Conservation (phyloP, 495 filamentous ascomycete genomes). For the Viridothelium virens region DNA sequence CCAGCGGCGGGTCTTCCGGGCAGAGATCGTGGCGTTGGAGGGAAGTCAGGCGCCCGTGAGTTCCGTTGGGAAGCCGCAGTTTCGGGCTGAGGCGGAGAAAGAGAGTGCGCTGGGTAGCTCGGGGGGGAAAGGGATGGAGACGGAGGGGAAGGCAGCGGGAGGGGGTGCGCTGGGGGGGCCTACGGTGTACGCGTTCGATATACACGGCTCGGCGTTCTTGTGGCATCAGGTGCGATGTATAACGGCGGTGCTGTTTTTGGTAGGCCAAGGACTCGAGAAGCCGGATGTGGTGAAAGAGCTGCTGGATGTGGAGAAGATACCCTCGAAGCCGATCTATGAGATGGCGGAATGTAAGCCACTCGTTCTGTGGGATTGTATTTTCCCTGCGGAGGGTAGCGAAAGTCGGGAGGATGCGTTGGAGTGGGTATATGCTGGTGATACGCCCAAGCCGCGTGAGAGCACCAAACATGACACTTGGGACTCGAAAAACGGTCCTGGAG, state of each 20-base stretch:
- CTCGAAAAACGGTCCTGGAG: constrained; percentile 54
- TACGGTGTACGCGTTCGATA: constrained; percentile 74
- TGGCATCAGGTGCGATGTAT: constrained; percentile 98
- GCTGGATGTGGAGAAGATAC: constrained; percentile 60
- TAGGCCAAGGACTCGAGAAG: constrained; percentile 82
- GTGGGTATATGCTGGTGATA: constrained; percentile 69
- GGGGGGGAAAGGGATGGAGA: neutral
- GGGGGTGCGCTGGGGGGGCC: constrained; percentile 35
- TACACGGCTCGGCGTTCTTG: constrained; percentile 87
- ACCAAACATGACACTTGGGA: constrained; percentile 33
- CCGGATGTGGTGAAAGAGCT: constrained; percentile 63
- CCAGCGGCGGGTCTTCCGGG: constrained; percentile 62
- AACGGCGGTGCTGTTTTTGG: constrained; percentile 73
- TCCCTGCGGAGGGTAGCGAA: constrained; percentile 48
- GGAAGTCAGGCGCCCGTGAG: constrained; percentile 16
- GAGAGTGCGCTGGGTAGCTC: neutral
- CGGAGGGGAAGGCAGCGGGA: neutral
- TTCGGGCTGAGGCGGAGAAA: neutral
- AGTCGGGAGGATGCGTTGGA: constrained; percentile 55
- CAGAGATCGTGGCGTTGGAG: constrained; percentile 60
- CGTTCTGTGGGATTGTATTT: constrained; percentile 92
- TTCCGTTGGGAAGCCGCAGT: constrained; percentile 16
- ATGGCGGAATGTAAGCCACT: constrained; percentile 86
- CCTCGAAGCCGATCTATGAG: constrained; percentile 69
- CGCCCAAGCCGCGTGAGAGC: constrained; percentile 38